Evolutionary conservation across 208 protist genomes (phyloP), one percentile per base, ranked within the genome.

Genomic region (Herpetomonas samuelpessoai): DNA sequence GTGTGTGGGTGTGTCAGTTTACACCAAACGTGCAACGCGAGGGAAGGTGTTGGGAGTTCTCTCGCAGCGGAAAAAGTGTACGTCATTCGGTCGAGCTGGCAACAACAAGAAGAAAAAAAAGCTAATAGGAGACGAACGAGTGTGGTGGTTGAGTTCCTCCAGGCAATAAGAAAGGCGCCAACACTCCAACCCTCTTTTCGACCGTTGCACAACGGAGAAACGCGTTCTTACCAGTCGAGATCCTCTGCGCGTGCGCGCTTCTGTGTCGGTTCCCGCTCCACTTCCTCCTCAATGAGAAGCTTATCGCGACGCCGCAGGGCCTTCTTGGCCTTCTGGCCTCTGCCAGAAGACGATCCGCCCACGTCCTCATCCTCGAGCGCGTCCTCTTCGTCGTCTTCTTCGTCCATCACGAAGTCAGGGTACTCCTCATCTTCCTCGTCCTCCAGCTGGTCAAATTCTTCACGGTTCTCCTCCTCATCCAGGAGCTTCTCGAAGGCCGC

Each of bases 401-500:
- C 88, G 59, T 95, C 89, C 89, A 95, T 95, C 26, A 92, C 86
- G 62, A 89, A 95, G 47, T 95, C 86, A 26, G 84, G 80, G 62
- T 85, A 83, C 70, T 95, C 85, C 54, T 87, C 83, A 46, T 92
- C 89, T 72, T 95, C 86, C 27, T 90, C 86, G 21, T 83, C 68
- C 58, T 91, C 86, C 16, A 90, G 41, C 4, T 68, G 69, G 24
- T 92, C 83, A n/a, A 87, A 83, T 48, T 92, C 83, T 3, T 74
- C 82, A 59, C 76, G 80, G 57, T 93, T 74, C 71, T 95, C 86
- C 65, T 96, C 87, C 58, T 88, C 79, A 29, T 96, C 87, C 3
- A 96, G 83, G 19, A 94, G 70, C 52, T 76, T 74, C 74, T 96
- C 87, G 66, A 96, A 93, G 27, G 85, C 84, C 53, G 86, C 83